Evolutionary conservation across 306 rosid genomes (phyloP).

Genomic region (Heteromeles arbutifolia): DNA sequence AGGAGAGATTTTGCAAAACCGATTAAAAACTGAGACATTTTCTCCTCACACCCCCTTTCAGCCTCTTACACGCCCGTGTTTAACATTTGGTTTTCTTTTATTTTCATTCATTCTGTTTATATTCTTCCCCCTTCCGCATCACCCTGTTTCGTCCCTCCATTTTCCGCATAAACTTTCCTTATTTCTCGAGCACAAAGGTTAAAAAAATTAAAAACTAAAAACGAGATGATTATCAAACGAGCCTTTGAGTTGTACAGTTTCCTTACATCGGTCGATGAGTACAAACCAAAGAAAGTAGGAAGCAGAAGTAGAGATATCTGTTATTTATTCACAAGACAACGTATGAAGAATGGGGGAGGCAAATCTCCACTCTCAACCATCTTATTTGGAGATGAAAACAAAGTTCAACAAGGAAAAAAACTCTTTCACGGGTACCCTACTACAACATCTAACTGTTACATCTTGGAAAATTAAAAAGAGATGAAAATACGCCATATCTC

Average conservation of each 20-base stretch:
- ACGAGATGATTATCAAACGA: too few relatives aligned
- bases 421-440: constrained; percentile 2
- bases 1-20: too few relatives aligned
- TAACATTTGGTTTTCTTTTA: too few relatives aligned
- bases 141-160: too few relatives aligned
- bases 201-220: too few relatives aligned
- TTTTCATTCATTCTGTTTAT: too few relatives aligned
- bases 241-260: neutral
- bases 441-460: constrained; percentile 18
- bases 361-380: constrained; percentile 26
- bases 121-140: too few relatives aligned
- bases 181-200: too few relatives aligned
- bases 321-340: constrained; percentile 1
- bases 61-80: too few relatives aligned
- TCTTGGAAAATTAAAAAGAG: constrained; percentile 1
- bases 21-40: too few relatives aligned
- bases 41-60: too few relatives aligned
- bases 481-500: constrained; percentile 21
- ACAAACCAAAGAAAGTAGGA: constrained; percentile 6
- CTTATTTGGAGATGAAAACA: constrained; percentile 33
- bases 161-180: too few relatives aligned
- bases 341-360: neutral
- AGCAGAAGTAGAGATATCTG: neutral
- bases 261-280: neutral
- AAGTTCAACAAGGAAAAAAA: constrained; percentile 21